Evolutionary conservation across 805 yeast genomes (phyloP), one percentile per base, ranked within the genome.

Genomic region (Metschnikowia rubicola): DNA sequence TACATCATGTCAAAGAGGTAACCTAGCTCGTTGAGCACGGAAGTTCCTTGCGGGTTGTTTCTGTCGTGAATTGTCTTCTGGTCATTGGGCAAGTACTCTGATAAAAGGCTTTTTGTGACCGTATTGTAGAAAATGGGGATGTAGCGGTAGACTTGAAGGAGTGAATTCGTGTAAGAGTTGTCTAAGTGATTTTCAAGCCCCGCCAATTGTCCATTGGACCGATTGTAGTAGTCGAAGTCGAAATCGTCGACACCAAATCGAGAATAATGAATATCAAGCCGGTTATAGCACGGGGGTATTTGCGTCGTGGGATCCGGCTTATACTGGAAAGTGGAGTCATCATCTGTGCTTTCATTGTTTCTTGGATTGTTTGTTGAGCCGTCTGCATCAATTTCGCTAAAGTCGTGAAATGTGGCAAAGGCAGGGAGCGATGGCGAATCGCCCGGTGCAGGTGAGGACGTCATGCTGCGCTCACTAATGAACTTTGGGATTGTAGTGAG

Each of bases 171-270:
- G 49, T 86, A 80, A 0, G 94, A 78, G 56, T 87, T 88, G 43
- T 85, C 88, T 10, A 86, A 76, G 59, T 90, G 94, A 9, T 90
- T 84, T 63, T 94, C 98, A n/a, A 92, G 71, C 0, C 98, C 97
- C 2, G 97, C 80, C 41, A 53, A 62, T 4, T 47, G 40, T 46
- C 73, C 84, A 13, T 36, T 41, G 0, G 97, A 86, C 35, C 74
- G 73, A 61, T 92, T 92, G 70, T 86, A 92, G 57, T 83, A 85
- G 44, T 79, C 83, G 62, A 94, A 92, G 67, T 92, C 97, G 67
- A 94, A 94, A 64, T 90, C 97, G 56, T 86, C 89, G 30, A 94
- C 90, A 28, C 99, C 99, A 65, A 89, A 92, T 57, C 80, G 84
- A 47, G 95, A 86, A 64, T 91, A 92, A 36, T 84, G 78, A 44